These are phyloP conservation scores for Astragalus membranaceus DNA, from an alignment of 306 rosid species.

Conservation along the genomic window DNA sequence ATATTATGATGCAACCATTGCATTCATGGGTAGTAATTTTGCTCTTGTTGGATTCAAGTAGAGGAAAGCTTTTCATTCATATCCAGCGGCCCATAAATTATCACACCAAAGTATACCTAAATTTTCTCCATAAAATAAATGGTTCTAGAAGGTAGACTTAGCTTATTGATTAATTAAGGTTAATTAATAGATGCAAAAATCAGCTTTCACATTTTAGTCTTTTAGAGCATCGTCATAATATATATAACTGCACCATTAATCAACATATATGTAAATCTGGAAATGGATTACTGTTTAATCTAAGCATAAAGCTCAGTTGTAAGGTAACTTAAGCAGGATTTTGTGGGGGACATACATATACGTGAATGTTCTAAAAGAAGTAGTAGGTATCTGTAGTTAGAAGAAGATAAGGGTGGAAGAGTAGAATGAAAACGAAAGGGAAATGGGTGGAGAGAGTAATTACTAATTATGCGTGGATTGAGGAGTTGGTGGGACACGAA, in stretches of 20 bases:
- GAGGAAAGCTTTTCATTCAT: not conserved
- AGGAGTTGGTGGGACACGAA: constrained; percentile 60
- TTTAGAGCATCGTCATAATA: not conserved
- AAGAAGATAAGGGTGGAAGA: not conserved
- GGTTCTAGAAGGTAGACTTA: not conserved
- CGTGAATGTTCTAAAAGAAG: too few species aligned
- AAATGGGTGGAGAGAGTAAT: constrained; percentile 30
- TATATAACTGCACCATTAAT: not conserved
- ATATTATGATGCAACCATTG: constrained; percentile 19
- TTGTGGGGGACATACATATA: too few species aligned
- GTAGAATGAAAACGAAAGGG: constrained; percentile 3
- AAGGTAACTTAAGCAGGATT: not conserved
- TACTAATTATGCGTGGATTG: constrained; percentile 71
- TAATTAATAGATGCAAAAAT: constrained; percentile 4
- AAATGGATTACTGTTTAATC: not conserved
- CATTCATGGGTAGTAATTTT: constrained; percentile 21
- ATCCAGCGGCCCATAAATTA: constrained; percentile 24
- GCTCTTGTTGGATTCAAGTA: constrained; percentile 7
- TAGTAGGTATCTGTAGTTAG: not conserved
- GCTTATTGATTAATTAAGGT: not conserved
- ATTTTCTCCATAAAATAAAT: too few species aligned
- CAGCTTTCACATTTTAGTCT: not conserved
- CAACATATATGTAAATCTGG: not conserved
- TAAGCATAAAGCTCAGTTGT: not conserved
- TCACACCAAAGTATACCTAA: not conserved